These are phyloP conservation scores for Quercus aquifolioides DNA, from an alignment of 306 rosid genomes.

Conservation along the genomic window DNA sequence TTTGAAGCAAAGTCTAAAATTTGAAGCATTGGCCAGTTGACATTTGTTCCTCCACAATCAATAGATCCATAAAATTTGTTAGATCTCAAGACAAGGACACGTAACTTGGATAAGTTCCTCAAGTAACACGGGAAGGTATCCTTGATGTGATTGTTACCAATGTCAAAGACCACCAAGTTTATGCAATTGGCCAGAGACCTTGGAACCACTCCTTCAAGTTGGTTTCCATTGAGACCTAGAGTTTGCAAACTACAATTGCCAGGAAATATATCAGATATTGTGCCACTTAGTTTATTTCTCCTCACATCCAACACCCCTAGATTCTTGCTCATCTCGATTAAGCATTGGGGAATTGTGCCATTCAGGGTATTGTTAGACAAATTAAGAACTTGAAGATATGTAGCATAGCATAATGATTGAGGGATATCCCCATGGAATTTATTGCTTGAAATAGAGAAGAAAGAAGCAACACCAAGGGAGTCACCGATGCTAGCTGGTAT, in stretches of 20 bases:
- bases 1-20: slow-evolving; percentile 37
- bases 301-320: slow-evolving; percentile 21
- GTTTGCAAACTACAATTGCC: slow-evolving; percentile 15
- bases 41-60: neutral
- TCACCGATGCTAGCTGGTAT: slow-evolving; percentile 16
- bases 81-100: slow-evolving; percentile 29
- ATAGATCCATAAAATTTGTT: slow-evolving; percentile 8
- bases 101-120: slow-evolving; percentile 13
- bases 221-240: slow-evolving; percentile 24
- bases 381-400: slow-evolving; percentile 26
- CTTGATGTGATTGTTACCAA: slow-evolving; percentile 21
- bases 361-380: slow-evolving; percentile 17
- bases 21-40: slow-evolving; percentile 30
- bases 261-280: slow-evolving; percentile 16
- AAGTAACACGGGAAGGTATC: slow-evolving; percentile 28
- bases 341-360: slow-evolving; percentile 32
- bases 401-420: slow-evolving; percentile 18
- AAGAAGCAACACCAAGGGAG: rapidly evolving
- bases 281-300: slow-evolving; percentile 16
- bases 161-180: slow-evolving; percentile 26
- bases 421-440: slow-evolving; percentile 19
- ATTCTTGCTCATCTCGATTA: neutral
- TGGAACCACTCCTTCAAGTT: slow-evolving; percentile 29
- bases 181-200: slow-evolving; percentile 23
- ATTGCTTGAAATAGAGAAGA: neutral